These are phyloP conservation scores for Mariannaea sp. DNA, from an alignment of 2,329 filamentous ascomycete genomes.

Conservation along the genomic window DNA sequence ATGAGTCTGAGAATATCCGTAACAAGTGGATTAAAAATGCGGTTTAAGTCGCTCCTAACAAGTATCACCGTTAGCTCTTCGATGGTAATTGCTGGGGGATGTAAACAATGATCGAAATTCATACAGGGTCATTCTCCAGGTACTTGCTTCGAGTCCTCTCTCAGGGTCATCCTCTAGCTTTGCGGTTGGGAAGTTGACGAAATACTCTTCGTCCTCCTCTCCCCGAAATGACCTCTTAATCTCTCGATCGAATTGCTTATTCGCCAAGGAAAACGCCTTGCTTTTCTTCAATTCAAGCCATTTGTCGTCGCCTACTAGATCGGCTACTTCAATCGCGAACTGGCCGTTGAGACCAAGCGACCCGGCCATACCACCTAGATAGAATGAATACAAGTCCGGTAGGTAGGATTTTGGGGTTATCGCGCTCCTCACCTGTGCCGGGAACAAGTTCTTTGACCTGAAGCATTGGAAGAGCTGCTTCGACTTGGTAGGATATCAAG, in stretches of 20 bases:
- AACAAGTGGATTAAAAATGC: constrained; percentile 30
- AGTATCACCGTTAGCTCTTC: background rate
- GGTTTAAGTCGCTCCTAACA: background rate
- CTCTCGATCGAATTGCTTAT: constrained; percentile 26
- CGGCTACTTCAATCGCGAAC: constrained; percentile 25
- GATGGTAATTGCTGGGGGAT: background rate
- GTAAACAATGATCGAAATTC: no score
- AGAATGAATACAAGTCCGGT: background rate
- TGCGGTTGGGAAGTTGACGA: constrained; percentile 29
- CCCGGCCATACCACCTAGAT: constrained; percentile 28
- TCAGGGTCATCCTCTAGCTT: constrained; percentile 24
- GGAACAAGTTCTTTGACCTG: constrained; percentile 34
- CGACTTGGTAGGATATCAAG: constrained; percentile 41
- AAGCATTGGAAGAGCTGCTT: constrained; percentile 27
- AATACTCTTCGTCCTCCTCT: constrained; percentile 13
- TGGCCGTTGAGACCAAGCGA: constrained; percentile 31
- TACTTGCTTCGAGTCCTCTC: constrained; percentile 8
- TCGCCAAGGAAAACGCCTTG: constrained; percentile 16
- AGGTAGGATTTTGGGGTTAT: no score
- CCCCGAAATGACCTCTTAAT: constrained; percentile 29
- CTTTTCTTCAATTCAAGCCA: constrained; percentile 16
- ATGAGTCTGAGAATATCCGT: constrained; percentile 27
- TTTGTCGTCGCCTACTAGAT: constrained; percentile 24
- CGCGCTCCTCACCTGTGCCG: constrained; percentile 25
- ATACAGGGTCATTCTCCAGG: constrained; percentile 31